Evolutionary conservation across 768 basidiomycete genomes (phyloP), one percentile per base, ranked within the genome.

Genomic region (Suillus hirtellus): DNA sequence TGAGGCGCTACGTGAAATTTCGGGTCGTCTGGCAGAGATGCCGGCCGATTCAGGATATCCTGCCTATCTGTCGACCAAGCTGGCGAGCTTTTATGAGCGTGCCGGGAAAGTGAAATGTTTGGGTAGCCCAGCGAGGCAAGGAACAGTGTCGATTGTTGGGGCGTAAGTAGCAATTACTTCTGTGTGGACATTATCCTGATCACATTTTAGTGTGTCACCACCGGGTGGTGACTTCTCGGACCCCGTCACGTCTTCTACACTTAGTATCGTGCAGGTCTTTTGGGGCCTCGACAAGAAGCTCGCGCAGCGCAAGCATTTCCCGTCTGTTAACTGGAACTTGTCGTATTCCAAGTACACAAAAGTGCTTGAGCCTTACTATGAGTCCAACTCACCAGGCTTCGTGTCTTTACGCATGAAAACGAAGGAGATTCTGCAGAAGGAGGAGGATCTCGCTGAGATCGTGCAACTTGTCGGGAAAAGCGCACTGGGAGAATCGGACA

Each of bases 231-330:
- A 99, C 73, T 98, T 98, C 79, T 97, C 97, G 12, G 97, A 99
- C 77, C 97, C 97, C 42, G 97, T 99, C 64, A 99, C 96, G 9
- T 89, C 95, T 52, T 93, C 97, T 42, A 99, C 97, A 3, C 90
- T 99, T 62, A 88, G 95, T 81, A 99, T 99, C 73, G 97, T 99
- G 11, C 97, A 99, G 72, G 97, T 99, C 68, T 99, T 99, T 86
- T 99, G 97, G 97, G 97, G 97, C 76, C 86, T 99, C 34, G 97
- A 99, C 80, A 99, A 99, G 88, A 95, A 96, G 75, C 88, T 99
- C 64, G 97, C 97, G 3, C 97, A 99, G 75, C 86, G 96, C 66
- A 99, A 99, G 77, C 96, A 99, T 75, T 99, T 99, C 85, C 97
- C 97, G 1, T 97, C 96, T n/a, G 96, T 99, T 76, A 98, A 99